Conservation (phyloP, 2,329 filamentous ascomycete genomes). For the Colletotrichum sp. region DNA sequence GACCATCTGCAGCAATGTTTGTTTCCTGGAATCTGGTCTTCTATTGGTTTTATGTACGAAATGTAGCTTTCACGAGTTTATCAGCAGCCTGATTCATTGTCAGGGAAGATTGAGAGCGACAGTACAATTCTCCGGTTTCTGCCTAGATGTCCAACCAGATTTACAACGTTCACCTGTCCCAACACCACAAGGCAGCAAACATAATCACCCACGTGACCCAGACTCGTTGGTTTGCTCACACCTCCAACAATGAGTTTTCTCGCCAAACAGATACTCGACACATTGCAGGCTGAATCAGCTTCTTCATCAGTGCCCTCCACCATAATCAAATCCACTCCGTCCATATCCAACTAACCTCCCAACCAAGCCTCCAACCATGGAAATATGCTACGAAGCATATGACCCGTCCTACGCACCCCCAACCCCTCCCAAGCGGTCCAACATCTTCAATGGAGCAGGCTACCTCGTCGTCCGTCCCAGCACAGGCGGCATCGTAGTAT, state of each 20-base stretch:
- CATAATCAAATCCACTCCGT: no score
- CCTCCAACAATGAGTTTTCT: fast-evolving
- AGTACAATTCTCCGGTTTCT: not conserved
- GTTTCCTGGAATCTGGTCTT: no score
- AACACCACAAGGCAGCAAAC: not conserved
- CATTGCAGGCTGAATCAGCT: not conserved
- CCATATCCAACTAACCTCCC: not conserved
- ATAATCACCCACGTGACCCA: not conserved
- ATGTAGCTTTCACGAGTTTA: not conserved
- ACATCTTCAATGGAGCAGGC: not conserved
- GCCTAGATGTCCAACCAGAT: not conserved
- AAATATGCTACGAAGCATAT: not conserved
- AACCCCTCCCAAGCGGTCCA: not conserved
- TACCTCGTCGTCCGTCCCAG: not conserved
- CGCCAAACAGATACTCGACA: not conserved
- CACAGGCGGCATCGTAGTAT: not conserved
- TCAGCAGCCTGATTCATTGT: not conserved
- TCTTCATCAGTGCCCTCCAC: not conserved
- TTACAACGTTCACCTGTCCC: not conserved
- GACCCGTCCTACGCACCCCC: not conserved
- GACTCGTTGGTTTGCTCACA: not conserved
- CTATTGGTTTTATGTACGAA: no score
- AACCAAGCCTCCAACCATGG: fast-evolving
- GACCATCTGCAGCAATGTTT: fast-evolving
- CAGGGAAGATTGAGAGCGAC: not conserved